Evolutionary conservation across 345 rosid species (phyloP), one percentile per base, ranked within the genome.

Genomic region (Sisymbrium altissimum): DNA sequence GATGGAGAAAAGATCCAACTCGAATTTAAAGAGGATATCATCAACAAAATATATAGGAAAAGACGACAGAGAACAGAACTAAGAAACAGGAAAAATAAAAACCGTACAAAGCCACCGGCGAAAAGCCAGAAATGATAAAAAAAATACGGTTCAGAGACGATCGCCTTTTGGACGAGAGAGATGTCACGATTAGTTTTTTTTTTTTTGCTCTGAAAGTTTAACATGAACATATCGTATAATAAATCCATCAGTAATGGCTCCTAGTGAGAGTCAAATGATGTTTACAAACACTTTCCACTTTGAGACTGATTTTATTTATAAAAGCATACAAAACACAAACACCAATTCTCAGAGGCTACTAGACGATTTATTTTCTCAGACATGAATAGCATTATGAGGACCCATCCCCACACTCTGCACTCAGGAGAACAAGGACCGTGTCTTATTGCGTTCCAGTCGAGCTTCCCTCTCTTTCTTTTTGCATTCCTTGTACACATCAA

Each of bases 401-500:
- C 1, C 25, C n/a, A n/a, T 23, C 25, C 33, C 29, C 45, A 40
- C 17, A 38, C 27, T 60, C 45, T n/a, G 18, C 44, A 39, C 78
- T 90, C 82, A 92, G 0, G 97, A 92, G 80, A 89, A 91, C 30
- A 94, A 65, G 17, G 97, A 88, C 18, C 93, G 86, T 46, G 23
- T 88, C 82, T 56, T 87, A 78, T 94, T 94, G 62, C 96, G 89
- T 80, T 94, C 98, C 82, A 91, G 77, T 71, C 93, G 87, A 69
- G 96, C 99, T 83, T 89, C 97, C 86, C 97, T 88, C 99, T 89
- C 97, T 66, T 85, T 94, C 82, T 91, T 95, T 84, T 95, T 89
- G 88, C 99, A 92, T 84, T 92, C 99, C 82, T 87, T 89, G 83
- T 95, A 95, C 66, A 88, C 86, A 73, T 87, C 91, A 80, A 95